Conservation (phyloP, 1,284 basidiomycete genomes). For the Malassezia vespertilionis region DNA sequence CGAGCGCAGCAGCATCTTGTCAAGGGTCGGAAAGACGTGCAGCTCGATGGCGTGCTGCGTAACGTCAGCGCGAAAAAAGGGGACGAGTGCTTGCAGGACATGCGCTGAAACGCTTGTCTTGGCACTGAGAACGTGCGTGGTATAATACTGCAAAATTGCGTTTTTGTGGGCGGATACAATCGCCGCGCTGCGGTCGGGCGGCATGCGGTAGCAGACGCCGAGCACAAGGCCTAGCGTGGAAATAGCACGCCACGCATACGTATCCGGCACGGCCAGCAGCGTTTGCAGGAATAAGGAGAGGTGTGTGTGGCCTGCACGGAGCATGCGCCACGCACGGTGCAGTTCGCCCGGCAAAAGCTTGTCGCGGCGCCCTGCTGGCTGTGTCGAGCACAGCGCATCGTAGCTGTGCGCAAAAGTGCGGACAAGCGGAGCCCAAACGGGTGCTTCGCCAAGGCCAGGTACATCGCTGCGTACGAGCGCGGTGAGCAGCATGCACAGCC, state of each 20-base stretch:
- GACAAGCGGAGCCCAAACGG: conserved; percentile 21
- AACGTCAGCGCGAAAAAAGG: conserved; percentile 27
- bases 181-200: conserved; percentile 26
- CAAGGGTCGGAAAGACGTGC: conserved; percentile 34
- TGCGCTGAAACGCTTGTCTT: conserved; percentile 26
- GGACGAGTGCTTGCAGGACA: conserved; percentile 23
- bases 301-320: conserved; percentile 4
- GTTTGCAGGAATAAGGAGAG: conserved; percentile 25
- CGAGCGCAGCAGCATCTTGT: conserved; percentile 42
- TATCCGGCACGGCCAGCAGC: conserved; percentile 18
- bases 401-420: conserved; percentile 25
- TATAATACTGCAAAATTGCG: conserved; percentile 30
- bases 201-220: conserved; percentile 26
- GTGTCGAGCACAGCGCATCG: conserved; percentile 21
- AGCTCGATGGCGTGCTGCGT: conserved; percentile 24
- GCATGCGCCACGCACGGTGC: conserved; percentile 9
- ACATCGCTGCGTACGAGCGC: not conserved
- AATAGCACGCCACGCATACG: conserved; percentile 18
- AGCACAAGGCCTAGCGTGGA: conserved; percentile 28
- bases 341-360: not conserved
- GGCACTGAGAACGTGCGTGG: conserved; percentile 30
- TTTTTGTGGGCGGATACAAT: conserved; percentile 20
- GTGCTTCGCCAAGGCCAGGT: conserved; percentile 3
- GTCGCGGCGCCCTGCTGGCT: not conserved
- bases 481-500: conserved; percentile 56